phyloP scores from a whole-genome alignment of 371 early-diverging fungal species.

The Rhizopus arrhizus region DNA sequence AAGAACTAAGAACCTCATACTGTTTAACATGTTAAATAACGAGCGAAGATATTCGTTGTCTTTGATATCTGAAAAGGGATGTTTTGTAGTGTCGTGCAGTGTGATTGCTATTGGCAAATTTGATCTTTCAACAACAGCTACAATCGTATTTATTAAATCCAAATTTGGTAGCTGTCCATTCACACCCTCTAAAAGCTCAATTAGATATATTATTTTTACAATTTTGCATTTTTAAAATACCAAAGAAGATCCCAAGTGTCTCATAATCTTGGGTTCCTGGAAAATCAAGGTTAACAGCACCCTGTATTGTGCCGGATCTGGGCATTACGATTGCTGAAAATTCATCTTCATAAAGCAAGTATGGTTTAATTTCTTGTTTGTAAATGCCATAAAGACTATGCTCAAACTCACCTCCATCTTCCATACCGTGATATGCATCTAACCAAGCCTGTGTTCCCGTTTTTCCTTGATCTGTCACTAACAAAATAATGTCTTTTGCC shows the following conservation, averaged over 20 bases:
- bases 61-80: slow-evolving; percentile 21
- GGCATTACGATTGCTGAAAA: slow-evolving; percentile 50
- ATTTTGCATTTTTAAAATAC: slow-evolving; percentile 40
- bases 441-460: slow-evolving; percentile 87
- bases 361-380: not conserved
- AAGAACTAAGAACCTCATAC: slow-evolving; percentile 71
- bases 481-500: slow-evolving; percentile 90
- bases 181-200: slow-evolving; percentile 69
- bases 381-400: not conserved
- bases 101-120: slow-evolving; percentile 55
- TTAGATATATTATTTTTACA: not conserved
- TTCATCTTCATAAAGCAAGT: slow-evolving; percentile 7
- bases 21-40: slow-evolving; percentile 55
- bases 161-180: slow-evolving; percentile 94
- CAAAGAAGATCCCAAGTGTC: slow-evolving; percentile 77
- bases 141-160: slow-evolving; percentile 83
- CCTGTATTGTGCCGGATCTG: slow-evolving; percentile 85
- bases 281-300: slow-evolving; percentile 88
- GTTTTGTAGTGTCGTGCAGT: slow-evolving; percentile 37
- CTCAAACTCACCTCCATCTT: slow-evolving; percentile 31
- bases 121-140: slow-evolving; percentile 48
- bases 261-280: slow-evolving; percentile 69
- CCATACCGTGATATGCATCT: slow-evolving; percentile 85
- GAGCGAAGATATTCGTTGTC: slow-evolving; percentile 44
- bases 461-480: slow-evolving; percentile 78